A percentile compares a stretch with the other conserved stretches of the same genome.
Conservation (phyloP, 1,284 basidiomycete genomes). For the Leccinum solheimii region DNA sequence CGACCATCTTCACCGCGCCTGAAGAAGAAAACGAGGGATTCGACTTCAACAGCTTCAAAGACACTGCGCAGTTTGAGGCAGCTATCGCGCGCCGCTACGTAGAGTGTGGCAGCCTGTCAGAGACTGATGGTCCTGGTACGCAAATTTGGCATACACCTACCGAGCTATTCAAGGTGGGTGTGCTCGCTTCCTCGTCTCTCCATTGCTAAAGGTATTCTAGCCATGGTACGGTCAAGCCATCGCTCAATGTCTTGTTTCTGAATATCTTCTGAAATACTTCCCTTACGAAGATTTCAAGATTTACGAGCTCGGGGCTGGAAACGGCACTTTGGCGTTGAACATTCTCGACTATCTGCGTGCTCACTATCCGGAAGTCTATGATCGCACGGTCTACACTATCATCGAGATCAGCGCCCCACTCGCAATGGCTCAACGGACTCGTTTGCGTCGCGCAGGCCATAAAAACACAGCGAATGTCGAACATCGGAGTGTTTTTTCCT, state of each 20-base stretch:
- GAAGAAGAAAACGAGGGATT: constrained; percentile 54
- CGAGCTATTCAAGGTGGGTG: constrained; percentile 90
- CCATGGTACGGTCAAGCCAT: constrained; percentile 94
- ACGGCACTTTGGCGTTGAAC: constrained; percentile 90
- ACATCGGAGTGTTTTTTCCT: constrained; percentile 87
- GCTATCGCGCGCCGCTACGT: constrained; percentile 77
- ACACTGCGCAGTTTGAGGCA: constrained; percentile 79
- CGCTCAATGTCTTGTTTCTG: constrained; percentile 83
- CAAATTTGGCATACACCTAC: constrained; percentile 99
- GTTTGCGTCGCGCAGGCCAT: constrained; percentile 33
- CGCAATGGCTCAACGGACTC: constrained; percentile 64
- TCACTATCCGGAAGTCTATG: constrained; percentile 88
- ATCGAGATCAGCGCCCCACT: constrained; percentile 90
- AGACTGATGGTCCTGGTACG: constrained; percentile 70
- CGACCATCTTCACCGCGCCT: constrained; percentile 78
- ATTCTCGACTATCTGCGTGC: constrained; percentile 80
- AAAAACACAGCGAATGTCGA: constrained; percentile 63
- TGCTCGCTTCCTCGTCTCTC: constrained; percentile 14
- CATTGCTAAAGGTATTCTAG: constrained; percentile 41
- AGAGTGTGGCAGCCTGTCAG: constrained; percentile 58
- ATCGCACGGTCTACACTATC: constrained; percentile 87
- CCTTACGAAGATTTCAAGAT: constrained; percentile 95
- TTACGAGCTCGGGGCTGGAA: constrained; percentile 98
- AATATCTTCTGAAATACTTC: constrained; percentile 93
- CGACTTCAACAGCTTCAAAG: constrained; percentile 69